Percentiles rank a stretch among this genome's conserved stretches.
phyloP scores from a whole-genome alignment of 805 yeast species.

The Schizosaccharomyces lindneri region DNA sequence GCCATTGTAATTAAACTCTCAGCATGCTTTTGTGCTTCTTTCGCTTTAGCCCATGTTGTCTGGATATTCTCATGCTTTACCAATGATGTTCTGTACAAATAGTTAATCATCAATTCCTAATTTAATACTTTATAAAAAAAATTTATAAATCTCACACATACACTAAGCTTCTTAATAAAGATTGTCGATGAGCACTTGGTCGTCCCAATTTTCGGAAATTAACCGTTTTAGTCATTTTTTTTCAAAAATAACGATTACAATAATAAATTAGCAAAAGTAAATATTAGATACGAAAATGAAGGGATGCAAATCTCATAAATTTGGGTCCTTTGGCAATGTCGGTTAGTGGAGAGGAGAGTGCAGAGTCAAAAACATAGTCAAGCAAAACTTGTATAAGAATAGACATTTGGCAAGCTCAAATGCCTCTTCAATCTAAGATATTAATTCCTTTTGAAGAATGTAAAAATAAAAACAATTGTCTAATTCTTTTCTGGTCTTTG shows the following conservation, averaged over 20 bases:
- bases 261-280: not conserved
- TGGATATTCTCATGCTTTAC: conserved; percentile 46
- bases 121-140: conserved; percentile 19
- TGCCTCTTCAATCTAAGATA: too few species aligned
- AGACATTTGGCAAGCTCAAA: too few species aligned
- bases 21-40: conserved; percentile 35
- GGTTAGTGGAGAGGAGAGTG: too few species aligned
- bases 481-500: too few species aligned
- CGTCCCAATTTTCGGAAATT: not conserved
- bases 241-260: not conserved
- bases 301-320: too few species aligned
- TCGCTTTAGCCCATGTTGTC: conserved; percentile 56
- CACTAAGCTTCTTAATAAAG: not conserved
- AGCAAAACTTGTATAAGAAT: too few species aligned
- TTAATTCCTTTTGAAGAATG: too few species aligned
- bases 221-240: not conserved
- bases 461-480: too few species aligned
- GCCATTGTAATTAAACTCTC: conserved; percentile 42
- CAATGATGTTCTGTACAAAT: conserved; percentile 22
- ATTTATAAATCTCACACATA: not conserved
- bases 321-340: too few species aligned
- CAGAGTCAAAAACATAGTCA: too few species aligned
- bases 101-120: conserved; percentile 27
- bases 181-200: not conserved
- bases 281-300: too few species aligned